Conservation (phyloP, 805 yeast species). For the Clavispora fructus region DNA sequence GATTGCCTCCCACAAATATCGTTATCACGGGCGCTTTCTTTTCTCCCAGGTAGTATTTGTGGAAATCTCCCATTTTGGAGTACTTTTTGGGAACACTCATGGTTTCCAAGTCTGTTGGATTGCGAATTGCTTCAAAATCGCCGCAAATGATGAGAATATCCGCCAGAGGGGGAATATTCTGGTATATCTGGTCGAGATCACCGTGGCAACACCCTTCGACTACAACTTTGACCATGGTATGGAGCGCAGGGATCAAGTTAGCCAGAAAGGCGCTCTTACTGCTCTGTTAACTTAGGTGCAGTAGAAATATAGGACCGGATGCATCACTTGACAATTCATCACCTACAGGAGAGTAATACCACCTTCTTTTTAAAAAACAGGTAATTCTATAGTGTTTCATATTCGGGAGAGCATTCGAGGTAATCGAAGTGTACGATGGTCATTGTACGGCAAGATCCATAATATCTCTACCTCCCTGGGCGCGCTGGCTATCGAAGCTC, state of each 20-base stretch:
- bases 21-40: conserved; percentile 70
- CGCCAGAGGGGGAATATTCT: conserved; percentile 10
- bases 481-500: too few species aligned
- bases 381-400: too few species aligned
- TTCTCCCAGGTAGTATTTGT: conserved; percentile 57
- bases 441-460: too few species aligned
- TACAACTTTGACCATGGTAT: conserved; percentile 43
- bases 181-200: conserved; percentile 56
- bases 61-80: conserved; percentile 72
- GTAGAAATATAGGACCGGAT: too few species aligned
- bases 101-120: conserved; percentile 55
- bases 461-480: too few species aligned
- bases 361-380: too few species aligned
- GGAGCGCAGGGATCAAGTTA: not conserved
- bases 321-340: too few species aligned
- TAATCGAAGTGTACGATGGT: too few species aligned
- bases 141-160: conserved; percentile 72
- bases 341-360: too few species aligned
- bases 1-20: conserved; percentile 90
- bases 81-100: conserved; percentile 80
- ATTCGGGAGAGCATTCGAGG: too few species aligned
- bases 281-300: too few species aligned
- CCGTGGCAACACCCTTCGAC: conserved; percentile 93
- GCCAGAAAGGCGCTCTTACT: too few species aligned
- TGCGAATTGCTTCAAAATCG: conserved; percentile 81